These are phyloP conservation scores for Lodderomyces elongisporus DNA, from an alignment of 1,139 yeast species.

Conservation along the genomic window DNA sequence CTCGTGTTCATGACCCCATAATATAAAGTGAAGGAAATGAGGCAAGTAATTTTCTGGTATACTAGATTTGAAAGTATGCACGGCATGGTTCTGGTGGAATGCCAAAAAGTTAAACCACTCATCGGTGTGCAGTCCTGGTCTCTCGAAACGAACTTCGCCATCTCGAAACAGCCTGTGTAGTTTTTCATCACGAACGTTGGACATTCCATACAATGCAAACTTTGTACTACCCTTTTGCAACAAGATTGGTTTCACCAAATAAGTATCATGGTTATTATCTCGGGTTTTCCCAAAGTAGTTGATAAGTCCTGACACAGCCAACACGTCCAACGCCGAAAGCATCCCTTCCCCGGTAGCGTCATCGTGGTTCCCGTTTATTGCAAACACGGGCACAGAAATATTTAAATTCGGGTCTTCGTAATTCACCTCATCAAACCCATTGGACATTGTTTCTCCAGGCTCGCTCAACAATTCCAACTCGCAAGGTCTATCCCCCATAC, in stretches of 20 bases:
- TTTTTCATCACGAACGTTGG: slow-evolving; percentile 86
- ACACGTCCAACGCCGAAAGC: slow-evolving; percentile 82
- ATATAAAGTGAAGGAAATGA: slow-evolving; percentile 67
- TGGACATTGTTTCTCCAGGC: slow-evolving; percentile 56
- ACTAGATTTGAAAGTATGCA: slow-evolving; percentile 76
- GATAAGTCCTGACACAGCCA: slow-evolving; percentile 75
- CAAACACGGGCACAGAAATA: slow-evolving; percentile 88
- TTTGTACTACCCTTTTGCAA: slow-evolving; percentile 79
- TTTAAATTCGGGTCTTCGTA: slow-evolving; percentile 89
- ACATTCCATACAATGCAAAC: slow-evolving; percentile 83
- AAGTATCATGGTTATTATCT: slow-evolving; percentile 66
- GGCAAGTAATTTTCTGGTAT: slow-evolving; percentile 86
- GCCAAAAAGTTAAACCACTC: slow-evolving; percentile 83
- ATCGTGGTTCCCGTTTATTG: slow-evolving; percentile 94
- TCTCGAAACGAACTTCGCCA: slow-evolving; percentile 70
- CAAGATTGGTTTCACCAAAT: slow-evolving; percentile 62
- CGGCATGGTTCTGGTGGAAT: slow-evolving; percentile 87
- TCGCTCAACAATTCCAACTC: slow-evolving; percentile 82
- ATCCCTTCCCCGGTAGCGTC: slow-evolving; percentile 90
- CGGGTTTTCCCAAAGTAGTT: slow-evolving; percentile 86
- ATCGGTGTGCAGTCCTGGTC: slow-evolving; percentile 56
- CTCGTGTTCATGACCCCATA: slow-evolving; percentile 99
- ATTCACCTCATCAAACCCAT: slow-evolving; percentile 65
- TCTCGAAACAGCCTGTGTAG: slow-evolving; percentile 76
- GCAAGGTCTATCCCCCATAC: slow-evolving; percentile 86